Conservation (phyloP, 2,329 filamentous ascomycete species). For the Aspergillus calidoustus region DNA sequence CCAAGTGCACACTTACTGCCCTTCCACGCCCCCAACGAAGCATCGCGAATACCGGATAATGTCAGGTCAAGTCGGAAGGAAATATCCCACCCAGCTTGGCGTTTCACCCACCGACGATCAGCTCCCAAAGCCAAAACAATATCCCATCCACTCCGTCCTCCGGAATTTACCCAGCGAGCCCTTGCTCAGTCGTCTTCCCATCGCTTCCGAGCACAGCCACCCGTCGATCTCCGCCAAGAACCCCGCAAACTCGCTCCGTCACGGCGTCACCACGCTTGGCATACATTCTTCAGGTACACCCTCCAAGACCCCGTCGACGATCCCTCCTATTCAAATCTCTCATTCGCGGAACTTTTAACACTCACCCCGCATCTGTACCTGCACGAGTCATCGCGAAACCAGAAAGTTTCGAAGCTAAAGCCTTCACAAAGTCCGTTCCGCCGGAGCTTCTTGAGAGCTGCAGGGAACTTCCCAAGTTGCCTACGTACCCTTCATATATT, state of each 20-base stretch:
- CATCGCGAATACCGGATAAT: neutral
- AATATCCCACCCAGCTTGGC: neutral
- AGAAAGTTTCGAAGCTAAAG: neutral
- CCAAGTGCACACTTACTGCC: neutral
- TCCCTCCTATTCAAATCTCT: neutral
- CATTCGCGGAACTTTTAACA: neutral
- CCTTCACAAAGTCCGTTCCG: neutral
- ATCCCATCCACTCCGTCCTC: neutral
- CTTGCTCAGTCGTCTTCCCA: neutral
- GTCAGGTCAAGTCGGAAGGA: neutral
- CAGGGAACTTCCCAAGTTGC: neutral
- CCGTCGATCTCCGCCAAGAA: neutral
- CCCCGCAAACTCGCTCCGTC: neutral
- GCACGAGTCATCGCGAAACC: neutral
- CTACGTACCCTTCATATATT: neutral
- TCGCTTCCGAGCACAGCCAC: neutral
- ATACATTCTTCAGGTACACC: neutral
- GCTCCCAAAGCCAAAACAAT: neutral
- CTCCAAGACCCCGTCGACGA: neutral
- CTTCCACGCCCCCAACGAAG: neutral
- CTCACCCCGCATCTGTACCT: neutral
- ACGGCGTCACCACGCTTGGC: neutral
- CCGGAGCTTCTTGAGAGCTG: neutral
- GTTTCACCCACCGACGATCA: neutral
- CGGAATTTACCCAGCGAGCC: neutral